Base-by-base conservation (phyloP, 2,329 filamentous ascomycete genomes). In the Beauveria rudraprayagi region DNA sequence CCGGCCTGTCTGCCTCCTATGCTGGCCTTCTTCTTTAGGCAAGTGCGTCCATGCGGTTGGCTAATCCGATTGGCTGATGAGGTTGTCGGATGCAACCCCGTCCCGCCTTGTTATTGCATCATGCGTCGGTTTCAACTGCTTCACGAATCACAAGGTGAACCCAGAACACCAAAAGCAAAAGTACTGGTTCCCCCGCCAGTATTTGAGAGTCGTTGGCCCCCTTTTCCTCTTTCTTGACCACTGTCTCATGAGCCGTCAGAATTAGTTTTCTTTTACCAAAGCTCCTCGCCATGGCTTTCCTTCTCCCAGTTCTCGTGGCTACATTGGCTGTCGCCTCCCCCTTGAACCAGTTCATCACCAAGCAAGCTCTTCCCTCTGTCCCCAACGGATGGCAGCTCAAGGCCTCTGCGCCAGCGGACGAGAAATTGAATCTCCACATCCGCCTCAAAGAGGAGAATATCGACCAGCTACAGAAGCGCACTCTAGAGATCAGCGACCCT, bases 361-460 rank as follows among this genome's bases (percentile, higher is more conserved):
- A 63, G 48, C 52, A 63, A 30, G 52, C 62, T 34, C 54, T 63
- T 11, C 11, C 47, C 26, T 22, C 51, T 19, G 43, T 57, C 9
- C 58, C 62, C 11, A 7, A 30, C 2, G 62, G 62, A 19, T 63
- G 62, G 62, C 10, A 50, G 46, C 28, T 54, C 16, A 34, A 63
- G 53, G 24, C 37, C 30, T 43, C 58, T 24, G 58, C 54, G 24
- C 58, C 62, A 10, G 17, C 47, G 3, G 58, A 58, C 34, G 52
- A 57, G 10, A 46, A 46, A 22, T 14, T 63, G 30, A 44, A 58
- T n/a, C 51, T 63, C 14, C 54, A 63, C 57, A 63, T 63, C 58
- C 53, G 57, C 26, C 52, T 63, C 53, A 61, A 46, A n/a, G 58
- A 63, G 16, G 37, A 61, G 58, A 63, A 63, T 24, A 26, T 61